phyloP scores from a whole-genome alignment of 306 rosid genomes.

The Rosa chinensis region DNA sequence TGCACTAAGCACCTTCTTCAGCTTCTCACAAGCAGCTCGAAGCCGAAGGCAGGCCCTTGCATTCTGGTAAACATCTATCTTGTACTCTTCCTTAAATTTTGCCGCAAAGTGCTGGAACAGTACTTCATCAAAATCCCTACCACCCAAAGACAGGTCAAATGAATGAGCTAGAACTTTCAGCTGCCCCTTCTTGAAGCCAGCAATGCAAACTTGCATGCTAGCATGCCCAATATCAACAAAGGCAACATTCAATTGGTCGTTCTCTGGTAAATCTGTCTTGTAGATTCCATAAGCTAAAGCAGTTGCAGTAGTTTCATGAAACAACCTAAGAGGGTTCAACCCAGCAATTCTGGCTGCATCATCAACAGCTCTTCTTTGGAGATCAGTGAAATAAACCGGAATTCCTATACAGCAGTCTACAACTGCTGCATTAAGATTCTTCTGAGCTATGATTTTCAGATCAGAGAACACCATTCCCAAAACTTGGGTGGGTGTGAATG shows the following conservation, averaged over 20 bases:
- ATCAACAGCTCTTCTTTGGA: slow-evolving; percentile 87
- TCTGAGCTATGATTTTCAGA: slow-evolving; percentile 78
- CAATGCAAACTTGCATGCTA: slow-evolving; percentile 97
- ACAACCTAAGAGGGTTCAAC: slow-evolving; percentile 77
- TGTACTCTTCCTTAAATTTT: slow-evolving; percentile 78
- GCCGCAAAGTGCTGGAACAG: slow-evolving; percentile 74
- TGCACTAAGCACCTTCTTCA: slow-evolving; percentile 94
- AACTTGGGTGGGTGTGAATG: slow-evolving; percentile 83
- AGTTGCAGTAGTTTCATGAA: slow-evolving; percentile 93
- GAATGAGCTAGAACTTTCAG: slow-evolving; percentile 80
- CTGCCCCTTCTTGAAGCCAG: slow-evolving; percentile 90
- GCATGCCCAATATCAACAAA: slow-evolving; percentile 94
- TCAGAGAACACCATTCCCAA: slow-evolving; percentile 77
- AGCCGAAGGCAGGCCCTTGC: slow-evolving; percentile 85
- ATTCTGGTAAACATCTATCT: slow-evolving; percentile 79
- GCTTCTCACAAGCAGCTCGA: slow-evolving; percentile 84
- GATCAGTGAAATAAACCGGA: slow-evolving; percentile 88
- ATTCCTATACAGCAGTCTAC: slow-evolving; percentile 94
- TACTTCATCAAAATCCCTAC: slow-evolving; percentile 93
- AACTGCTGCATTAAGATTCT: slow-evolving; percentile 77
- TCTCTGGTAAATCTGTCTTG: slow-evolving; percentile 89
- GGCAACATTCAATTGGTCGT: slow-evolving; percentile 80
- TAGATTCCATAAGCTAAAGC: slow-evolving; percentile 96
- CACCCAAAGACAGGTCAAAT: slow-evolving; percentile 81
- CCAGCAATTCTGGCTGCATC: slow-evolving; percentile 95